Evolutionary conservation across 1,139 yeast species (phyloP).

Genomic region (Geotrichum candidum): DNA sequence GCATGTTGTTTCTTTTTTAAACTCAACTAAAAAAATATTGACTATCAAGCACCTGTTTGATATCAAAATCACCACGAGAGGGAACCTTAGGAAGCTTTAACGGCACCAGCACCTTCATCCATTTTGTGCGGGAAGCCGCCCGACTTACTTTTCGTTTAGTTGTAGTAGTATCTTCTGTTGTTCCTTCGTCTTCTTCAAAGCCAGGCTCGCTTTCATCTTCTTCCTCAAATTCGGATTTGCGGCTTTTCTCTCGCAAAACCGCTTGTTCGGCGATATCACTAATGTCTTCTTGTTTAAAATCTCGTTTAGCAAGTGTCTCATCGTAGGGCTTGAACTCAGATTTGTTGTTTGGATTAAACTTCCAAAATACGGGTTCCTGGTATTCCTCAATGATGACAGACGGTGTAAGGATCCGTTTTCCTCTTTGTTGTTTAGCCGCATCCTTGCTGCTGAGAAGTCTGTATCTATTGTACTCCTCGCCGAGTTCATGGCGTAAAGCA

Average conservation of each 20-base stretch:
- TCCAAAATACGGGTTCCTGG: constrained; percentile 11
- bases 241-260: neutral
- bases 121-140: neutral
- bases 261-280: neutral
- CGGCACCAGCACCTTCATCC: constrained; percentile 46
- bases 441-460: neutral
- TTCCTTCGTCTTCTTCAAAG: neutral
- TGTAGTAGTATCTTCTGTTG: neutral
- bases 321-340: neutral
- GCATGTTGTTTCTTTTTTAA: no score
- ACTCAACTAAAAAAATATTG: constrained; percentile 59
- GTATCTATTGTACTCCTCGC: constrained; percentile 18
- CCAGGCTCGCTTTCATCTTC: neutral
- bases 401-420: constrained; percentile 11
- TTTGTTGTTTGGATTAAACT: neutral
- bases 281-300: neutral
- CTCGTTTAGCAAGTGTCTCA: neutral
- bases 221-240: neutral
- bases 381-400: constrained; percentile 12
- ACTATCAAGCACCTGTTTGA: constrained; percentile 58
- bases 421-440: neutral
- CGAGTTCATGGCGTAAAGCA: constrained; percentile 20
- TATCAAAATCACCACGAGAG: constrained; percentile 69
- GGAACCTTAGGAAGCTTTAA: constrained; percentile 66
- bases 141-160: neutral